Percentiles rank a stretch among this genome's conserved stretches.
These are phyloP conservation scores for Conoideocrella luteorostrata DNA, from an alignment of 2,329 filamentous ascomycete species.

Conservation along the genomic window DNA sequence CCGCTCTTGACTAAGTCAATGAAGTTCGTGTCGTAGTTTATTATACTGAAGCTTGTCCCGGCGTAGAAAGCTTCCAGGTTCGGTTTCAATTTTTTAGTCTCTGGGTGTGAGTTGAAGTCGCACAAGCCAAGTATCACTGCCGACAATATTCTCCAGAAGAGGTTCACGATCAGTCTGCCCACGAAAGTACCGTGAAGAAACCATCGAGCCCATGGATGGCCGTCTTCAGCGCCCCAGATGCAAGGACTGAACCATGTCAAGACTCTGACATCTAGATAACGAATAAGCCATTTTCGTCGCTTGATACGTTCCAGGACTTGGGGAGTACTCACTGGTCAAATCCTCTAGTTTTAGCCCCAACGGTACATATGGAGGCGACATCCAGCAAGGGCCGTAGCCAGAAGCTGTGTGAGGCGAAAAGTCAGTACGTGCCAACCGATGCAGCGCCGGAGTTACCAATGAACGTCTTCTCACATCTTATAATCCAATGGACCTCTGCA, in stretches of 20 bases:
- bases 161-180: constrained; percentile 47
- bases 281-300: constrained; percentile 24
- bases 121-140: constrained; percentile 49
- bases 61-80: constrained; percentile 46
- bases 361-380: constrained; percentile 55
- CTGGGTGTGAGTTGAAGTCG: constrained; percentile 47
- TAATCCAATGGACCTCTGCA: constrained; percentile 53
- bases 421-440: too few species aligned
- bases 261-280: constrained; percentile 49
- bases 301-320: constrained; percentile 27
- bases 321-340: constrained; percentile 42
- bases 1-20: constrained; percentile 49
- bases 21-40: constrained; percentile 53
- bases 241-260: constrained; percentile 71
- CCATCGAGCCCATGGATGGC: constrained; percentile 45
- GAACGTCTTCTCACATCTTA: constrained; percentile 46
- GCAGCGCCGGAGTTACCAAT: too few species aligned
- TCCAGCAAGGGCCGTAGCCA: constrained; percentile 53
- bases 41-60: constrained; percentile 49
- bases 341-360: constrained; percentile 64
- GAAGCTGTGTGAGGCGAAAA: constrained; percentile 22
- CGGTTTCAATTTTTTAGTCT: constrained; percentile 47
- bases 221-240: constrained; percentile 60
- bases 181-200: constrained; percentile 53
- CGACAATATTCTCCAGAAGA: constrained; percentile 52